These are phyloP conservation scores for Lathyrus aphaca DNA, from an alignment of 306 rosid genomes.

Conservation along the genomic window DNA sequence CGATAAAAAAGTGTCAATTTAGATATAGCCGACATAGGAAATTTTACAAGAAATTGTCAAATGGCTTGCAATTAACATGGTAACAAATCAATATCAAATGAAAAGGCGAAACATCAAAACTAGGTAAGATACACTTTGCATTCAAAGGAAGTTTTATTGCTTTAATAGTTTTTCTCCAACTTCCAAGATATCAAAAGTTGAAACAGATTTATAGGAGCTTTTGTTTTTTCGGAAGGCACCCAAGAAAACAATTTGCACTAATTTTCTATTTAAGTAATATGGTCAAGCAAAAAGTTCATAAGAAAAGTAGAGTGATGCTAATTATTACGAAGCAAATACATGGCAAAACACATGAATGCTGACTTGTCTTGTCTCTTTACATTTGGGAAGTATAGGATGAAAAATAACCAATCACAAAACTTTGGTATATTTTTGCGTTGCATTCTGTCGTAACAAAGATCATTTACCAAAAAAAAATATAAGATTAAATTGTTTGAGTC, in stretches of 20 bases:
- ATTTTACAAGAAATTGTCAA: not conserved
- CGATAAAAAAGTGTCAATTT: not conserved
- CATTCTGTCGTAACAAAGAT: not conserved
- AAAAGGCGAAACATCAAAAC: constrained; percentile 4
- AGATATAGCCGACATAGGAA: not conserved
- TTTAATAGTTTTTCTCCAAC: not conserved
- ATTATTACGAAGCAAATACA: not conserved
- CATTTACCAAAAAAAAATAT: not conserved
- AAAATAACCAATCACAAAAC: not conserved
- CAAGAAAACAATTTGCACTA: constrained; percentile 7
- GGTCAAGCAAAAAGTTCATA: constrained; percentile 13
- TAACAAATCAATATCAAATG: constrained; percentile 9
- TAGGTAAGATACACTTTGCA: not conserved
- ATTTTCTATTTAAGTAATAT: not conserved
- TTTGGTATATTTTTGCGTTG: not conserved
- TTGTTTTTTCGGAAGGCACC: not conserved
- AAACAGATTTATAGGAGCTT: not conserved
- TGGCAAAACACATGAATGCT: not conserved
- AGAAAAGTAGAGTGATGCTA: not conserved
- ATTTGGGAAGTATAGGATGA: not conserved
- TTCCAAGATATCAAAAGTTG: not conserved
- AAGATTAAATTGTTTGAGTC: not conserved
- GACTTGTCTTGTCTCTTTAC: not conserved
- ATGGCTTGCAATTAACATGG: constrained; percentile 5
- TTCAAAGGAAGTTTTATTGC: constrained; percentile 1